These are phyloP conservation scores for Hepatocystis sp. DNA, from an alignment of 169 alveolate species.

Conservation along the genomic window DNA sequence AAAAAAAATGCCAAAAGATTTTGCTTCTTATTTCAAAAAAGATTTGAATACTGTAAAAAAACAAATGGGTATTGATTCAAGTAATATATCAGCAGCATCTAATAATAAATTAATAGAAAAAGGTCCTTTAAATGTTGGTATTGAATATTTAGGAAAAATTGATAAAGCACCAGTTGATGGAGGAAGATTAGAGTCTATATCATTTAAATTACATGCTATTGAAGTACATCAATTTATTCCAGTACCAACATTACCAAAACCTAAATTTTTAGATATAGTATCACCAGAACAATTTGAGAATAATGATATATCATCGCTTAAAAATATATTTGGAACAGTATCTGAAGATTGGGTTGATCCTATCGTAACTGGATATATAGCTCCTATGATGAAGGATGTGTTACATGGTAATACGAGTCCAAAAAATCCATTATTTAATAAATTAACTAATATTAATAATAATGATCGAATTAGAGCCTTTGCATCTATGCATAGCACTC, in stretches of 20 bases:
- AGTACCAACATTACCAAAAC: conserved; percentile 83
- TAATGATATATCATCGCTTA: conserved; percentile 80
- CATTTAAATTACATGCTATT: conserved; percentile 90
- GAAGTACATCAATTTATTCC: conserved; percentile 91
- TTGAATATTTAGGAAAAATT: conserved; percentile 81
- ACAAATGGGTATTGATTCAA: conserved; percentile 18
- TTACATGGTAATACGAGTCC: conserved; percentile 82
- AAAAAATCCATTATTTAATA: conserved; percentile 54
- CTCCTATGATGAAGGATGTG: conserved; percentile 90
- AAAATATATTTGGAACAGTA: conserved; percentile 81
- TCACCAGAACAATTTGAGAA: conserved; percentile 73
- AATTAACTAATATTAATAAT: conserved; percentile 21
- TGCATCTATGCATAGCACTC: background rate
- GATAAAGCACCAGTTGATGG: conserved; percentile 84
- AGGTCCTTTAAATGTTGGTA: conserved; percentile 80
- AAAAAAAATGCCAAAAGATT: conserved; percentile 80
- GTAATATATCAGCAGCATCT: conserved; percentile 22
- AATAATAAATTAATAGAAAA: conserved; percentile 42
- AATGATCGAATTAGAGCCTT: background rate
- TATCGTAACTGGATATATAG: conserved; percentile 88
- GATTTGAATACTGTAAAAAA: conserved; percentile 69
- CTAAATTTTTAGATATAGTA: conserved; percentile 85
- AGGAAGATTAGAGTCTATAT: conserved; percentile 83
- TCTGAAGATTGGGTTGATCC: conserved; percentile 90
- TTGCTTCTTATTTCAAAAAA: conserved; percentile 80